These are phyloP conservation scores for Oryza glaberrima DNA, from an alignment of 176 grass and related monocot species.

Conservation along the genomic window DNA sequence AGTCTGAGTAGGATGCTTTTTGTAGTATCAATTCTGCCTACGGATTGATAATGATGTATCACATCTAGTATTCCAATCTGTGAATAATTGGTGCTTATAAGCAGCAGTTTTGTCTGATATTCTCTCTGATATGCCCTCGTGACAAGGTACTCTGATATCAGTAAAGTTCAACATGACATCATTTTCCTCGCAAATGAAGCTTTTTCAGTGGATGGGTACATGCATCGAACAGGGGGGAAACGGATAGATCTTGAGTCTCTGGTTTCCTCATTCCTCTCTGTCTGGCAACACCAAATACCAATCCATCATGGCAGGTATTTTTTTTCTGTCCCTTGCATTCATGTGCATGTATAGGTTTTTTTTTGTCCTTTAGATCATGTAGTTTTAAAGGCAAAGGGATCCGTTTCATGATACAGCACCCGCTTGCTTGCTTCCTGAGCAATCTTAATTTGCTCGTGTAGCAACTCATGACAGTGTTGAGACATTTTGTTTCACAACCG, in stretches of 20 bases:
- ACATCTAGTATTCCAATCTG: slow-evolving; percentile 5
- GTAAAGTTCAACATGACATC: not conserved
- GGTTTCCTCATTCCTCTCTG: not conserved
- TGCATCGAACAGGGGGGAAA: too few species aligned
- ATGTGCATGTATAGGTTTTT: not conserved
- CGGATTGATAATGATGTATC: slow-evolving; percentile 18
- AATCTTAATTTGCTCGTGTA: slow-evolving; percentile 25
- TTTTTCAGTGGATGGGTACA: not conserved
- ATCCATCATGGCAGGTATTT: not conserved
- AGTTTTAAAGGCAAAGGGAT: not conserved
- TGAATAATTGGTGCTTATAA: slow-evolving; percentile 32
- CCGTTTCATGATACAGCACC: not conserved
- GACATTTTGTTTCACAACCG: not conserved
- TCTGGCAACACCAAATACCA: not conserved
- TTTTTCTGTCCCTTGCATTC: not conserved
- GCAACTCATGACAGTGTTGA: slow-evolving; percentile 16
- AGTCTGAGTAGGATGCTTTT: slow-evolving; percentile 8
- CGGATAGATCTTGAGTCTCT: too few species aligned
- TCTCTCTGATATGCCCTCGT: not conserved
- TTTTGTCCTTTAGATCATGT: not conserved
- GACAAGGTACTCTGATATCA: slow-evolving; percentile 8
- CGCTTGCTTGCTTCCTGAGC: slow-evolving; percentile 28
- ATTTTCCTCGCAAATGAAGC: not conserved
- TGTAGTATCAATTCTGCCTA: slow-evolving; percentile 25
- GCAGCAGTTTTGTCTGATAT: not conserved